Percentiles rank a stretch among this genome's conserved stretches.
Conservation (phyloP, 345 rosid species). For the Rhodomyrtus tomentosa region DNA sequence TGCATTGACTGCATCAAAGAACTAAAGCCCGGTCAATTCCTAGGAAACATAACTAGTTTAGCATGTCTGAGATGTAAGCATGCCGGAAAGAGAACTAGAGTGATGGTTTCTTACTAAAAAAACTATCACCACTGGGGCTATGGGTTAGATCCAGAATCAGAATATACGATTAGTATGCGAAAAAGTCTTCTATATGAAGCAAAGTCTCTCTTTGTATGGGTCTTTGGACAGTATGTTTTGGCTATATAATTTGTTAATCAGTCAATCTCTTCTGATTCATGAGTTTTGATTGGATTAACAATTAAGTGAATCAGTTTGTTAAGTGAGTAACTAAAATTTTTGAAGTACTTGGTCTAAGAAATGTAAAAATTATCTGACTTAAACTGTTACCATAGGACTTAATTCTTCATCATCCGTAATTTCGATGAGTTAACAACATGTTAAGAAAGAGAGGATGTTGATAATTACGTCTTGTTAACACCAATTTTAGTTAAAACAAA, state of each 20-base stretch:
- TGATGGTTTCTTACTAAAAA: too few species aligned
- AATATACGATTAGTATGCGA: not conserved
- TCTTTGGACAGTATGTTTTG: not conserved
- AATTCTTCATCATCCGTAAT: not conserved
- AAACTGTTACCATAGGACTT: not conserved
- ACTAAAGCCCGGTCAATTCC: not conserved
- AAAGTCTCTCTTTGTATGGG: not conserved
- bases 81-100: too few species aligned
- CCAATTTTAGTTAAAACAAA: not conserved
- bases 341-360: not conserved
- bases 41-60: too few species aligned
- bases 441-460: not conserved
- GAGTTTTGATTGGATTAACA: not conserved
- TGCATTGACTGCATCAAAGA: not conserved
- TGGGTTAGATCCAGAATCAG: too few species aligned
- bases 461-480: too few species aligned
- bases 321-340: not conserved
- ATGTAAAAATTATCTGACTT: not conserved
- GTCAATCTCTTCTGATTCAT: not conserved
- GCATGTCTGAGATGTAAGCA: too few species aligned
- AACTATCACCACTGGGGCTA: too few species aligned
- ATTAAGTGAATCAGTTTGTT: not conserved
- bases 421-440: not conserved
- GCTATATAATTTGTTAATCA: not conserved
- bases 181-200: not conserved